Evolutionary conservation across 2,329 filamentous ascomycete genomes (phyloP).

Genomic region (Alternaria triticina): DNA sequence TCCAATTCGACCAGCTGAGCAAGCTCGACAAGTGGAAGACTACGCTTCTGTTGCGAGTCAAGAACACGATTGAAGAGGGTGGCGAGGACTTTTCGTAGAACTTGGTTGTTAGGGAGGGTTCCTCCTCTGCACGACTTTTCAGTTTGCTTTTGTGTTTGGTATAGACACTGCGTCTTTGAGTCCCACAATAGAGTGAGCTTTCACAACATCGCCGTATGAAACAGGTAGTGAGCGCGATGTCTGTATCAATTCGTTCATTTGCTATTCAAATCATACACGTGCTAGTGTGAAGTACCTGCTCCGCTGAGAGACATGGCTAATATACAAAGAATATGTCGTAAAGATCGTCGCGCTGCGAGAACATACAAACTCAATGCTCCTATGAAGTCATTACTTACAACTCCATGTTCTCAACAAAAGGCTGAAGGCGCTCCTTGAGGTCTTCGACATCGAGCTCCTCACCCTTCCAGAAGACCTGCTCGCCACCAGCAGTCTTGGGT

Average conservation of each 20-base stretch:
- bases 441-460: conserved; percentile 66
- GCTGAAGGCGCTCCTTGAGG: conserved; percentile 59
- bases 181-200: neutral
- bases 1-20: conserved; percentile 88
- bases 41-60: conserved; percentile 79
- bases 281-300: neutral
- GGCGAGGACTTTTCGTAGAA: conserved; percentile 71
- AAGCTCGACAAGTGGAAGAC: conserved; percentile 99
- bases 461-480: conserved; percentile 49
- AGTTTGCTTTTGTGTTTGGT: neutral
- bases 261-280: neutral
- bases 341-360: neutral
- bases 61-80: conserved; percentile 78
- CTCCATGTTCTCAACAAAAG: conserved; percentile 41
- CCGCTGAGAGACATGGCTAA: neutral
- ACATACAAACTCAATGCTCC: neutral
- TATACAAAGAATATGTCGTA: conserved; percentile 3
- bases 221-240: neutral
- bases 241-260: neutral
- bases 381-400: conserved; percentile 22
- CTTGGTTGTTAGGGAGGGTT: neutral
- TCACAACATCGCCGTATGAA: neutral
- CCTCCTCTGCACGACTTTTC: neutral
- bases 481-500: conserved; percentile 60
- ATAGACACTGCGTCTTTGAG: neutral